These are phyloP conservation scores for Colletotrichum salicis DNA, from an alignment of 2,329 filamentous ascomycete genomes.

Conservation along the genomic window DNA sequence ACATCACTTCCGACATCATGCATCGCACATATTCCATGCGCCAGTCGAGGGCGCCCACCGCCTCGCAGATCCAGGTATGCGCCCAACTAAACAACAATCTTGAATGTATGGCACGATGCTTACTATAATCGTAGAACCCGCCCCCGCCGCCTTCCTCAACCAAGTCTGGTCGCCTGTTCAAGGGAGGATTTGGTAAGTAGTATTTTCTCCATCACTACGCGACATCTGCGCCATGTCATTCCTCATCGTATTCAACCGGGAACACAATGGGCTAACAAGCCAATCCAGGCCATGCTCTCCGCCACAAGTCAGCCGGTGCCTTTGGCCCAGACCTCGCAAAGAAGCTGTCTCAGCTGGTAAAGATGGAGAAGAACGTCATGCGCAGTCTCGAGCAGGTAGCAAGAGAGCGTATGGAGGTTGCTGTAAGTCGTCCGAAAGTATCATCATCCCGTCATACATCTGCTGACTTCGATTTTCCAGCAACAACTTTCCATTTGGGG, in stretches of 20 bases:
- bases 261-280: conserved; percentile 35
- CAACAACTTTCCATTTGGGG: conserved; percentile 99
- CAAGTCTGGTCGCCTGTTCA: conserved; percentile 90
- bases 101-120: conserved; percentile 20
- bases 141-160: conserved; percentile 92
- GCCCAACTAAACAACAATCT: neutral
- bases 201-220: neutral
- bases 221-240: neutral
- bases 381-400: conserved; percentile 95
- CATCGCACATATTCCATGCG: conserved; percentile 99
- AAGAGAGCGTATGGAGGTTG: conserved; percentile 97
- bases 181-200: conserved; percentile 81
- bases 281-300: conserved; percentile 70
- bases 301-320: conserved; percentile 79
- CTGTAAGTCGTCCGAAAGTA: conserved; percentile 69
- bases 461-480: conserved; percentile 55
- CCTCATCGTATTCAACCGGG: neutral
- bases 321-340: conserved; percentile 90
- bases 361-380: conserved; percentile 99
- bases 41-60: conserved; percentile 94
- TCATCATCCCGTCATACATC: neutral
- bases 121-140: conserved; percentile 75
- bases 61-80: conserved; percentile 75
- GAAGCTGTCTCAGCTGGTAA: conserved; percentile 97
- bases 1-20: conserved; percentile 65